Percentiles rank a stretch among this genome's conserved stretches.
phyloP scores from a whole-genome alignment of 148 eudicot species.

The Fallopia convolvulus region DNA sequence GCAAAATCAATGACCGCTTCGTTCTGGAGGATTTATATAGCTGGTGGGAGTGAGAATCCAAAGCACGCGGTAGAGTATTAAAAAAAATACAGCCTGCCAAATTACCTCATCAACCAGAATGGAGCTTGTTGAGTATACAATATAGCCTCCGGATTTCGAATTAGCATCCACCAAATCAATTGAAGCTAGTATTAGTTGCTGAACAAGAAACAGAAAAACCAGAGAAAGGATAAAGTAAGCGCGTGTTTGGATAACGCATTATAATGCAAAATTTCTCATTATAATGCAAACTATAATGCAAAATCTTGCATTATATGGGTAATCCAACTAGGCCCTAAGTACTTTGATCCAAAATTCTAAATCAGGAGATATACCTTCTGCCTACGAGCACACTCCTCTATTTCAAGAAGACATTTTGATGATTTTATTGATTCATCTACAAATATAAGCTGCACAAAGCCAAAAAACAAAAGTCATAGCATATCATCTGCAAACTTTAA shows the following conservation, averaged over 20 bases:
- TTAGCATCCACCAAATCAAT: slow-evolving; percentile 94
- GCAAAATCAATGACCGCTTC: slow-evolving; percentile 95
- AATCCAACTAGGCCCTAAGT: too few species aligned
- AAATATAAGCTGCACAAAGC: slow-evolving; percentile 63
- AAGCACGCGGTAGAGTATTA: not conserved
- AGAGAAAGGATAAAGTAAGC: too few species aligned
- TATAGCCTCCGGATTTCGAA: slow-evolving; percentile 86
- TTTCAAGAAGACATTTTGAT: slow-evolving; percentile 55
- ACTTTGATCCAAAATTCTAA: too few species aligned
- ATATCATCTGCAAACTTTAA: too few species aligned
- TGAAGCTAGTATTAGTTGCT: slow-evolving; percentile 89
- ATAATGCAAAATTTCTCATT: too few species aligned
- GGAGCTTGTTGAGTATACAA: slow-evolving; percentile 91
- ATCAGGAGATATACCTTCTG: slow-evolving; percentile 55
- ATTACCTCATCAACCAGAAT: slow-evolving; percentile 77
- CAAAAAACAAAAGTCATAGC: too few species aligned
- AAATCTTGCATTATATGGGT: too few species aligned
- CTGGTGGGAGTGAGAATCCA: not conserved
- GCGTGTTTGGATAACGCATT: too few species aligned
- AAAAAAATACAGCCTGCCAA: not conserved
- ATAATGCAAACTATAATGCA: too few species aligned
- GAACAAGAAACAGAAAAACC: slow-evolving; percentile 14
- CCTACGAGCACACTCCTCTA: slow-evolving; percentile 59
- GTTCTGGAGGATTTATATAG: slow-evolving; percentile 42
- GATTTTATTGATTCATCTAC: slow-evolving; percentile 92